Base-by-base conservation (phyloP, 2,329 filamentous ascomycete genomes). In the Dryadomyces sulphureus region DNA sequence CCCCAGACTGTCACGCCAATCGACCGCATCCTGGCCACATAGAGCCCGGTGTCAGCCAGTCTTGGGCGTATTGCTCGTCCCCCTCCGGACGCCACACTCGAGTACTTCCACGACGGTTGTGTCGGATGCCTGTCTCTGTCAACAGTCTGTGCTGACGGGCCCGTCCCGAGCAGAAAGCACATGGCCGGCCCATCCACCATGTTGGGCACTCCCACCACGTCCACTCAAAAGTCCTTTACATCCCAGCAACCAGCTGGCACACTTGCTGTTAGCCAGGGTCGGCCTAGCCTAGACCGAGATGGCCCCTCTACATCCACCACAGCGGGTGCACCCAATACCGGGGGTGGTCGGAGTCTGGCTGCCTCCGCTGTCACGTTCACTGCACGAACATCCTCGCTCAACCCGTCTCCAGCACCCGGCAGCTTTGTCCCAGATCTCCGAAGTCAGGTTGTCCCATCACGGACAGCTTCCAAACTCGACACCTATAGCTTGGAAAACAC, bases 381-480 rank as follows among this genome's bases (percentile, higher is more conserved):
- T 42, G 75, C 79, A 17, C 77, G 84, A 45, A 77, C 74, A 45
- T 72, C 78, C 52, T 86, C 83, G 42, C 72, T 88, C 57, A 81
- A 80, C 50, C 77, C 83, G 14, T 78, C 79, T 32, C 72, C 78
- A 46, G 79, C 75, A 22, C 81, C 81, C 1, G 89, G 89, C 38
- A 94, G 87, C 67, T 95, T 95, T 69, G 93, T 81, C 56, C 81
- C 88, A 30, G 89, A 94, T 49, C 65, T 94, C 55, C 85, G 84
- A 57, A 86, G 80, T 56, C 75, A 77, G 60, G 73, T 82, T 58
- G 73, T 79, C 54, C 68, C 73, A 21, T 79, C 81, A 39, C 75
- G 84, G 46, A 72, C 75, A 42, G 77, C 77, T 24, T 74, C 77
- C 40, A 70, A 74, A 43, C 69, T 69, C 46, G 73, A 72, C 41